phyloP scores from a whole-genome alignment of 768 basidiomycete species.

The Rhodotorula babjevae region DNA sequence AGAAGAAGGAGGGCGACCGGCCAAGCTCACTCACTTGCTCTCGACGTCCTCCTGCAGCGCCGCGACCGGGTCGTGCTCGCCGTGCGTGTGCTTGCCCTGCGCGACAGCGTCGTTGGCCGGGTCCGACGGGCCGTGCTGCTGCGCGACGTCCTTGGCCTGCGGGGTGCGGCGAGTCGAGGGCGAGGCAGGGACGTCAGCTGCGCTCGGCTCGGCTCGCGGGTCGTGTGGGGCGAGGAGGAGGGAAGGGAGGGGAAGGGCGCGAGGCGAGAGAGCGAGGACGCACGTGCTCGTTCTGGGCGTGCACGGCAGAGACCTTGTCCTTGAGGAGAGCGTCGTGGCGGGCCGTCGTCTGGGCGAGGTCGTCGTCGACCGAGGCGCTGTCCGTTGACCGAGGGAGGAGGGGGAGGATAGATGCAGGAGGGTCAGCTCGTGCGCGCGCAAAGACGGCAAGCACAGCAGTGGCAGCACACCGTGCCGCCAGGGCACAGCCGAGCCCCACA shows the following conservation, averaged over 20 bases:
- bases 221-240: not conserved
- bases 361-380: slow-evolving; percentile 4
- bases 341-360: not conserved
- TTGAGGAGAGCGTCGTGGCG: slow-evolving; percentile 4
- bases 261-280: not conserved
- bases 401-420: too few species aligned
- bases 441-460: too few species aligned
- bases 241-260: not conserved
- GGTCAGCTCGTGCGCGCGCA: not conserved
- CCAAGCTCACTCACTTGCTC: slow-evolving; percentile 5
- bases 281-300: slow-evolving; percentile 5
- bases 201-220: not conserved
- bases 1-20: not conserved
- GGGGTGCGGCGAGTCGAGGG: too few species aligned
- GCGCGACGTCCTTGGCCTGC: slow-evolving; percentile 9
- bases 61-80: too few species aligned
- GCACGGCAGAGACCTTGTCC: not conserved
- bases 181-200: not conserved
- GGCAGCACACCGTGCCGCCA: too few species aligned
- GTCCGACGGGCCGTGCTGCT: not conserved
- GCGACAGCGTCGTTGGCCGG: not conserved
- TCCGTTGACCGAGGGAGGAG: not conserved
- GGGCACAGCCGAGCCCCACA: not conserved
- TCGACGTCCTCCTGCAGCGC: not conserved
- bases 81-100: not conserved